Evolutionary conservation across 805 yeast genomes (phyloP).

Genomic region (Myxozyma melibiosi): DNA sequence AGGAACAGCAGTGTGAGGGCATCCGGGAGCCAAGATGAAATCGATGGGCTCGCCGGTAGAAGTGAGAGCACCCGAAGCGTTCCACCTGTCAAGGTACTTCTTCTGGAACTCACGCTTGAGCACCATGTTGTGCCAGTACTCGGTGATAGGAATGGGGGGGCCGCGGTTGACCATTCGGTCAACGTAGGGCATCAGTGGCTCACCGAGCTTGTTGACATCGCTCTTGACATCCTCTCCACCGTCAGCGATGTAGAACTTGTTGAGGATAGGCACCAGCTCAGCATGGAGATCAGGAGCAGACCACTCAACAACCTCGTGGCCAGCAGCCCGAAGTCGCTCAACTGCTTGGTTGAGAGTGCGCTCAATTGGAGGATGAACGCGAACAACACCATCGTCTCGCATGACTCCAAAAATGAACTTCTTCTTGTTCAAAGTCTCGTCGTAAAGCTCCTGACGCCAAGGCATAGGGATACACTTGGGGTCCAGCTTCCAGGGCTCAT

Average conservation of each 20-base stretch:
- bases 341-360: conserved; percentile 57
- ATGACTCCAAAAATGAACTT: conserved; percentile 53
- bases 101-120: conserved; percentile 44
- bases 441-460: conserved; percentile 46
- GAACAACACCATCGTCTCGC: conserved; percentile 49
- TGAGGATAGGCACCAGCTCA: conserved; percentile 43
- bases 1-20: conserved; percentile 50
- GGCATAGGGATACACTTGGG: conserved; percentile 55
- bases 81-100: conserved; percentile 50
- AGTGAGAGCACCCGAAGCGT: conserved; percentile 43
- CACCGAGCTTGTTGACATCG: conserved; percentile 47
- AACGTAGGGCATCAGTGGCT: conserved; percentile 49
- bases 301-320: conserved; percentile 58
- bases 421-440: conserved; percentile 28
- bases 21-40: conserved; percentile 52
- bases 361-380: conserved; percentile 59
- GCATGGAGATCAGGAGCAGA: conserved; percentile 44
- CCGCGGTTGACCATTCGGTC: conserved; percentile 42
- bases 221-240: conserved; percentile 45
- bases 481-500: conserved; percentile 53
- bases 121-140: conserved; percentile 39
- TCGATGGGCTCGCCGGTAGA: conserved; percentile 50
- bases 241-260: conserved; percentile 50
- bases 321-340: conserved; percentile 57
- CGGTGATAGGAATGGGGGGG: conserved; percentile 45